These are phyloP conservation scores for Fagopyrum homotropicum DNA, from an alignment of 148 eudicot species.

Conservation along the genomic window DNA sequence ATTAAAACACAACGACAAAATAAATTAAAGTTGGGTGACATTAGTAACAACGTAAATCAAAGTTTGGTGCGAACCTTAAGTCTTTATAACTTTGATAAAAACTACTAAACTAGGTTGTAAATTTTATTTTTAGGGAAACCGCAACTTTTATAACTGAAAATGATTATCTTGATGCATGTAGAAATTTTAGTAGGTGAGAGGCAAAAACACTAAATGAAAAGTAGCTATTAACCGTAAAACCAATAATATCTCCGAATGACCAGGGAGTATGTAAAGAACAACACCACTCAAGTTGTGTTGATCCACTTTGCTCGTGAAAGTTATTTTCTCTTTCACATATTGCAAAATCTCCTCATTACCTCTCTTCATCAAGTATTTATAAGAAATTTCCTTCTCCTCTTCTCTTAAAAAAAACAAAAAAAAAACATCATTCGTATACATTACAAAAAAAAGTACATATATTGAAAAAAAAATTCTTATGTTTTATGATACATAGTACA, in stretches of 20 bases:
- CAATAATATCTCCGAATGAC: not conserved
- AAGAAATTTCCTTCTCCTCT: not conserved
- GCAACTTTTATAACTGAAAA: no score
- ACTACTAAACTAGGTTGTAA: no score
- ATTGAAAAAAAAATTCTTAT: not conserved
- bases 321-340: not conserved
- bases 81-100: no score
- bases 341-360: not conserved
- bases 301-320: not conserved
- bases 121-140: no score
- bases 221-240: no score
- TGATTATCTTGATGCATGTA: no score
- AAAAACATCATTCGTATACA: not conserved
- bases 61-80: no score
- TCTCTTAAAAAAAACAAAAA: not conserved
- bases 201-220: no score
- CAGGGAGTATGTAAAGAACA: not conserved
- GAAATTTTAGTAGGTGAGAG: no score
- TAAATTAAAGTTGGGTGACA: no score
- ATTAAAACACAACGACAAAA: no score
- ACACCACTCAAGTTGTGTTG: not conserved
- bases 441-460: not conserved
- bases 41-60: no score
- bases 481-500: not conserved
- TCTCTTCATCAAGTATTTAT: not conserved